phyloP scores from a whole-genome alignment of 148 eudicot genomes.

The Amaranthus cruentus region DNA sequence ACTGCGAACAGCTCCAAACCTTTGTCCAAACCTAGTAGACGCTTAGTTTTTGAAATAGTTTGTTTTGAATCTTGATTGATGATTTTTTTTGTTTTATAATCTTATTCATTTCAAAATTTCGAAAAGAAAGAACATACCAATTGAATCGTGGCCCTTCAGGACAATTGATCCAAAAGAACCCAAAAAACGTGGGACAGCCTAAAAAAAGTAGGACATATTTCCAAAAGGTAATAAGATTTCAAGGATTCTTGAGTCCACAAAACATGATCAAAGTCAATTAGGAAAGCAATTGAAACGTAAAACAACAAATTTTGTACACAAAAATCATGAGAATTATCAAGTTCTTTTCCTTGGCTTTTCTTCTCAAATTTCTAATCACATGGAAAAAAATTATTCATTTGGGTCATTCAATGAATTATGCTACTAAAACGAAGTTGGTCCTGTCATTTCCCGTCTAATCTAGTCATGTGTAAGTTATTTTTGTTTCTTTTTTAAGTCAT shows the following conservation, averaged over 20 bases:
- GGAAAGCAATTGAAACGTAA: neutral
- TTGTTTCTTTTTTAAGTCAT: too few relatives aligned
- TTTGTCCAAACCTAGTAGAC: too few relatives aligned
- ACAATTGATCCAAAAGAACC: neutral
- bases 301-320: slow-evolving; percentile 1
- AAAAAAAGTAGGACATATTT: neutral
- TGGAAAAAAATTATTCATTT: neutral
- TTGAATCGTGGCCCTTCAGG: neutral
- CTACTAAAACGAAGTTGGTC: neutral
- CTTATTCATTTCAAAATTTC: neutral
- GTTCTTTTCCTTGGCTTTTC: neutral
- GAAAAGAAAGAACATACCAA: too few relatives aligned
- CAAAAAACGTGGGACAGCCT: neutral
- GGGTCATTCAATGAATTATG: neutral
- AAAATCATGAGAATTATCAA: neutral
- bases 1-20: too few relatives aligned
- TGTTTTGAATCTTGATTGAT: too few relatives aligned
- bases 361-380: neutral
- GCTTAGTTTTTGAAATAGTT: too few relatives aligned
- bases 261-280: neutral
- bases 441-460: too few relatives aligned
- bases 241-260: neutral
- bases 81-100: too few relatives aligned
- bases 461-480: too few relatives aligned
- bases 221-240: neutral